A percentile compares a stretch with the other conserved stretches of the same genome.
These are phyloP conservation scores for Metschnikowia baotianmanensis DNA, from an alignment of 805 yeast species.

Conservation along the genomic window DNA sequence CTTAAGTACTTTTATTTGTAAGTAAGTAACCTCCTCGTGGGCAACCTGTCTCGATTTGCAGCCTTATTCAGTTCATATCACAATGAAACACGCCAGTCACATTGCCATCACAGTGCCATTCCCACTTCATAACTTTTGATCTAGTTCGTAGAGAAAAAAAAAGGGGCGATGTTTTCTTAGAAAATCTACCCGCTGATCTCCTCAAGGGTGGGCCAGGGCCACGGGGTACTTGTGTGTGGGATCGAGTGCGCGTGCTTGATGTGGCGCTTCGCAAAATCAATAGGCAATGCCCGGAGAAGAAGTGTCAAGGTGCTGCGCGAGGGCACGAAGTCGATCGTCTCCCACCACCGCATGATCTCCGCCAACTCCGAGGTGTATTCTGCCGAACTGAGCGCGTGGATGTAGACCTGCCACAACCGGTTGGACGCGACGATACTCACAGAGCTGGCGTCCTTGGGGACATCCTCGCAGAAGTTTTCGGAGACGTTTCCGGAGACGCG, in stretches of 20 bases:
- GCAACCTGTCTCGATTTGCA: too few species aligned
- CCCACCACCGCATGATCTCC: slow-evolving; percentile 55
- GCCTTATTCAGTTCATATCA: too few species aligned
- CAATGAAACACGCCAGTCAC: too few species aligned
- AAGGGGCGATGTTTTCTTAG: background rate
- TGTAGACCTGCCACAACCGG: slow-evolving; percentile 51
- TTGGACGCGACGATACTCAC: slow-evolving; percentile 26
- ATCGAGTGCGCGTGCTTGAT: slow-evolving; percentile 30
- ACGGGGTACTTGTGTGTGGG: slow-evolving; percentile 7
- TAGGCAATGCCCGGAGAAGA: slow-evolving; percentile 38
- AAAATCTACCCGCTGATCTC: slow-evolving; percentile 5
- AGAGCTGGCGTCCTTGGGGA: slow-evolving; percentile 1
- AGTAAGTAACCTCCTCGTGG: too few species aligned
- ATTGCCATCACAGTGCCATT: too few species aligned
- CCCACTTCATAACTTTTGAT: too few species aligned
- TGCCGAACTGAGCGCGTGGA: slow-evolving; percentile 46
- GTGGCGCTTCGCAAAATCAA: slow-evolving; percentile 36
- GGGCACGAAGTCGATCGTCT: slow-evolving; percentile 44
- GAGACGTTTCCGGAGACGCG: background rate
- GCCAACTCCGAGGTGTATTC: slow-evolving; percentile 49
- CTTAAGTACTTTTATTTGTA: too few species aligned
- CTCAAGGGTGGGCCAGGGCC: slow-evolving; percentile 22
- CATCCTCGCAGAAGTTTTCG: too few species aligned
- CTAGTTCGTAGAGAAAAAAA: background rate
- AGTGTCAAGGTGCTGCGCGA: slow-evolving; percentile 36